Base-by-base conservation (phyloP, 495 filamentous ascomycete genomes). In the Pyronema omphalodes region DNA sequence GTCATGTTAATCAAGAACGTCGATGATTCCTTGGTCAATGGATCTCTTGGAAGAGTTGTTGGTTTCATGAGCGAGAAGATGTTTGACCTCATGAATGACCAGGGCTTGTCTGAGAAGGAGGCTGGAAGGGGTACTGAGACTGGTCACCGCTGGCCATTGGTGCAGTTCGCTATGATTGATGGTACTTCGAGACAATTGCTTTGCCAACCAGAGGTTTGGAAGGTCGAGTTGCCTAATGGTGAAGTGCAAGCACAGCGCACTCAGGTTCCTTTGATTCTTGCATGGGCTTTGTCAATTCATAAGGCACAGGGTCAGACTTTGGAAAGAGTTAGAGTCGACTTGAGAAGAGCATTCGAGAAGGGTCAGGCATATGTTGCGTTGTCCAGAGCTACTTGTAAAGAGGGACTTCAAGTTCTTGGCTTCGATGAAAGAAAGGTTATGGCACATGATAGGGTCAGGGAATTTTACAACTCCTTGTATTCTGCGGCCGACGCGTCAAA, bases 1-100 rank as follows among this genome's bases (percentile, higher is more conserved):
- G 93, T 98, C 29, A 96, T 98, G 91, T 69, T 98, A n/a, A 94
- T 96, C 74, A 98, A 98, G 64, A 98, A 98, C 62, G 80, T 94
- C 71, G 91, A 98, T 66, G 89, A 94, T 2, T 77, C 74, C 0
- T 77, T 96, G 1, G 91, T 96, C 54, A 98, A 98, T 58, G 91
- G 91, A 4, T 93, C 91, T 0, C 75, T 96, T 37, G 91, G 91
- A 1, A 83, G 79, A 47, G 82, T 98, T 2, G 68, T 83, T 5
- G 81, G 73, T 3, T 96, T 98, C 68, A 93, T 89, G 86, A 82
- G 75, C 52, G 83, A 94, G 57, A 70, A 75, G 29, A 79, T 74
- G 1, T 95, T 89, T 58, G 85, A 83, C 29, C 64, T 71, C 9
- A 81, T 79, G 57, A 68, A 70, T 0, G 69, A 71, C 12, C 70